phyloP scores from a whole-genome alignment of 768 basidiomycete species.

The Mycena amicta region DNA sequence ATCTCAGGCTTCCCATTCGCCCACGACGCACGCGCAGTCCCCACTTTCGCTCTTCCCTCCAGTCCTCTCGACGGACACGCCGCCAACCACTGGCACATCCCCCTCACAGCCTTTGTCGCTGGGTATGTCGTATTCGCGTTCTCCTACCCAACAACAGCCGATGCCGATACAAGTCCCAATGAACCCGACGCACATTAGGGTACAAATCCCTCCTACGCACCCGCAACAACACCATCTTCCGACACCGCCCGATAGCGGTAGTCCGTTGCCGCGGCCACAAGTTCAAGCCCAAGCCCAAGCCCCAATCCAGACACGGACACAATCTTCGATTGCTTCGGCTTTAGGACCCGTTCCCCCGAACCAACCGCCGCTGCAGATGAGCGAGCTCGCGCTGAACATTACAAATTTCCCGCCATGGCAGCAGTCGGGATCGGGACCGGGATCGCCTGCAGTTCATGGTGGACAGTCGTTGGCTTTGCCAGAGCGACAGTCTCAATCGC shows the following conservation, averaged over 20 bases:
- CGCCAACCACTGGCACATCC: too few species aligned
- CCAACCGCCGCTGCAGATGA: constrained; percentile 8
- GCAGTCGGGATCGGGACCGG: neutral
- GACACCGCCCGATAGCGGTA: neutral
- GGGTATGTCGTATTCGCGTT: too few species aligned
- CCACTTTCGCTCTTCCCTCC: too few species aligned
- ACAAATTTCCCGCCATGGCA: constrained; percentile 5
- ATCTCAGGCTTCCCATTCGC: too few species aligned
- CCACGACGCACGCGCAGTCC: too few species aligned
- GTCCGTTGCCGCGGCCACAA: constrained; percentile 5
- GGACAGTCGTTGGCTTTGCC: neutral
- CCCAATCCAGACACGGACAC: neutral
- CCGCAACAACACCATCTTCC: constrained; percentile 4
- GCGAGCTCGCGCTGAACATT: constrained; percentile 9
- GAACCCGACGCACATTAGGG: too few species aligned
- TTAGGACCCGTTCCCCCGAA: neutral
- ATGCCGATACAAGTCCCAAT: too few species aligned
- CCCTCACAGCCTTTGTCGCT: too few species aligned
- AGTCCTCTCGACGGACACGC: too few species aligned
- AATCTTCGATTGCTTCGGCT: neutral
- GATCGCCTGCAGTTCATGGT: neutral
- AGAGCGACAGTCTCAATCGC: neutral
- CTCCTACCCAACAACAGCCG: too few species aligned
- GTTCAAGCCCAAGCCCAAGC: neutral
- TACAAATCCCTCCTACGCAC: too few species aligned